A percentile compares a stretch with the other conserved stretches of the same genome.
phyloP scores from a whole-genome alignment of 2,329 filamentous ascomycete genomes.

The Blastomyces emzantsi region DNA sequence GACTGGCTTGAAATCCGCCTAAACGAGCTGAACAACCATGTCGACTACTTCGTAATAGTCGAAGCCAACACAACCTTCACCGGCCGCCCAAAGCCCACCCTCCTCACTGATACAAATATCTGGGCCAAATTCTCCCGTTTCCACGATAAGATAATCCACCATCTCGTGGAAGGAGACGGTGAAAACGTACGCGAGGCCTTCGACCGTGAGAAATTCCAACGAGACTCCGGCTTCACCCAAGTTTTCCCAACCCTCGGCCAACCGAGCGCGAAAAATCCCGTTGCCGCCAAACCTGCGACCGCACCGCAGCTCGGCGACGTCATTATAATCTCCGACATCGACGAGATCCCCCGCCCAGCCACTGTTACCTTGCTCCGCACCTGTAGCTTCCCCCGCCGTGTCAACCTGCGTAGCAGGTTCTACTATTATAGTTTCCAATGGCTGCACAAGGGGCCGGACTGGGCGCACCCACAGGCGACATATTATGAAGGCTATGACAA shows the following conservation, averaged over 20 bases:
- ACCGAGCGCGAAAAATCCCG: background rate
- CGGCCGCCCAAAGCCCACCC: constrained; percentile 42
- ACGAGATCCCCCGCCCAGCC: constrained; percentile 50
- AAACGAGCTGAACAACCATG: constrained; percentile 47
- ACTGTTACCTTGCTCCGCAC: constrained; percentile 42
- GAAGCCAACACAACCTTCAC: constrained; percentile 53
- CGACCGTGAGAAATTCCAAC: constrained; percentile 46
- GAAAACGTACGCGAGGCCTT: constrained; percentile 27
- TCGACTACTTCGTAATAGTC: constrained; percentile 58
- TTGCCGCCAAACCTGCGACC: background rate
- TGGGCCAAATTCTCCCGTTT: constrained; percentile 46
- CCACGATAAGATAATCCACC: constrained; percentile 53
- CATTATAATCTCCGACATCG: constrained; percentile 38
- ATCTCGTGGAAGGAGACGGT: constrained; percentile 35
- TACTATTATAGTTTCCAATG: constrained; percentile 54
- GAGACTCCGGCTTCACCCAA: constrained; percentile 50
- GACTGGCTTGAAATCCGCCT: constrained; percentile 59
- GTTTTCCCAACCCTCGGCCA: constrained; percentile 42
- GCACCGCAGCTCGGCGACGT: constrained; percentile 6
- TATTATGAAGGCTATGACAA: constrained; percentile 39
- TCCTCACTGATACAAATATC: constrained; percentile 44
- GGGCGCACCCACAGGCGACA: constrained; percentile 44
- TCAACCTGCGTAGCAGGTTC: constrained; percentile 45
- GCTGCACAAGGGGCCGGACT: constrained; percentile 27
- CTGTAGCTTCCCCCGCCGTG: constrained; percentile 45